Evolutionary conservation across 129 eudicot species (phyloP).

Genomic region (Chrysanthemum makinoi): DNA sequence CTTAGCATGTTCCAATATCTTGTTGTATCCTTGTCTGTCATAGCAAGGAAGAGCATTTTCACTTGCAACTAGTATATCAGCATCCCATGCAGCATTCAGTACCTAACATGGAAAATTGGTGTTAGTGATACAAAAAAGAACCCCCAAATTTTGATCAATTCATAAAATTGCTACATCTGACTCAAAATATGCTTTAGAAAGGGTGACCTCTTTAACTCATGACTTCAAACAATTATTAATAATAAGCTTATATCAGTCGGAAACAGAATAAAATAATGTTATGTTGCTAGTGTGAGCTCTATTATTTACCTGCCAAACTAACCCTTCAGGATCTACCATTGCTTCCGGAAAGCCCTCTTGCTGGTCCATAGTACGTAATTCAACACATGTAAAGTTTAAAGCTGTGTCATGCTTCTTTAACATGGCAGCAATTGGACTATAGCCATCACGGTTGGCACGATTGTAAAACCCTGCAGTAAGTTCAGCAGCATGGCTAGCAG

Average conservation of each 20-base stretch:
- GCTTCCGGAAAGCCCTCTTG: conserved; percentile 36
- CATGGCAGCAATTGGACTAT: background rate
- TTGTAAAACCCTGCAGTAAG: conserved; percentile 65
- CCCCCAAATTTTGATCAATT: background rate
- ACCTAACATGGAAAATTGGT: conserved; percentile 38
- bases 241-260: background rate
- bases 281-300: too few relatives aligned
- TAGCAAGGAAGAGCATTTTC: conserved; percentile 82
- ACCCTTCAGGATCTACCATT: conserved; percentile 57
- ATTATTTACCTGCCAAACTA: conserved; percentile 53
- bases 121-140: background rate
- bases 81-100: conserved; percentile 89
- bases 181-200: background rate
- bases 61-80: conserved; percentile 69
- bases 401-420: conserved; percentile 14
- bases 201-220: background rate
- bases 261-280: background rate
- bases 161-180: background rate
- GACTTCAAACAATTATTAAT: background rate
- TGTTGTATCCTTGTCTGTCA: conserved; percentile 77
- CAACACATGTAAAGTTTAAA: conserved; percentile 18
- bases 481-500: conserved; percentile 64
- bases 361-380: too few relatives aligned
- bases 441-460: conserved; percentile 58
- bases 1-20: conserved; percentile 75